phyloP scores from a whole-genome alignment of 768 basidiomycete genomes.

The Boletus subparvulus region DNA sequence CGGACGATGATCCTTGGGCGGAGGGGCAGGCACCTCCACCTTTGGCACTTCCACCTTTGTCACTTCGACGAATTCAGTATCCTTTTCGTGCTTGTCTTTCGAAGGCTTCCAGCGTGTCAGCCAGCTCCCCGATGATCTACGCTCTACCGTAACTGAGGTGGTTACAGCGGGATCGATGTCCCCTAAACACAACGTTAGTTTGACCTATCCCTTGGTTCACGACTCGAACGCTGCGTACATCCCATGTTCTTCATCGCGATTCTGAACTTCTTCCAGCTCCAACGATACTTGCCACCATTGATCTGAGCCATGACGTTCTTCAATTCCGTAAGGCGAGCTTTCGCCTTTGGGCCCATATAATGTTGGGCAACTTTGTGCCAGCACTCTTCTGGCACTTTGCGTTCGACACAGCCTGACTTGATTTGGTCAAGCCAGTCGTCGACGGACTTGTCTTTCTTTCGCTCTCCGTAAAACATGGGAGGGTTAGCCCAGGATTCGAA shows the following conservation, averaged over 20 bases:
- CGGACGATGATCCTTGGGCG: conserved; percentile 33
- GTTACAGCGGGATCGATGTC: conserved; percentile 59
- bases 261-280: conserved; percentile 84
- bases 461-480: conserved; percentile 64
- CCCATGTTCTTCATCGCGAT: conserved; percentile 80
- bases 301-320: conserved; percentile 73
- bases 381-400: conserved; percentile 73
- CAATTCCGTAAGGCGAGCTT: conserved; percentile 60
- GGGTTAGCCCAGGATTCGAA: conserved; percentile 64
- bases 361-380: conserved; percentile 83
- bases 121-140: conserved; percentile 49
- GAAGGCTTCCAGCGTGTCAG: conserved; percentile 47
- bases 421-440: conserved; percentile 74
- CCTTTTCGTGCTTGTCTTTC: conserved; percentile 35
- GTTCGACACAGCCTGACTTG: conserved; percentile 67
- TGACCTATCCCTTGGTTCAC: not conserved
- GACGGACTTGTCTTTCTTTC: conserved; percentile 66
- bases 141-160: conserved; percentile 60
- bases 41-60: conserved; percentile 25
- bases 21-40: conserved; percentile 22
- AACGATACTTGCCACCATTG: conserved; percentile 73
- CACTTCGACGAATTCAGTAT: conserved; percentile 33
- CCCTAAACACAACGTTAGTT: conserved; percentile 44
- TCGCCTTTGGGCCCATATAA: conserved; percentile 72
- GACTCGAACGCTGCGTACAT: conserved; percentile 48